Conservation (phyloP, 108 stramenopile species). For the Skeletonema tropicum region DNA sequence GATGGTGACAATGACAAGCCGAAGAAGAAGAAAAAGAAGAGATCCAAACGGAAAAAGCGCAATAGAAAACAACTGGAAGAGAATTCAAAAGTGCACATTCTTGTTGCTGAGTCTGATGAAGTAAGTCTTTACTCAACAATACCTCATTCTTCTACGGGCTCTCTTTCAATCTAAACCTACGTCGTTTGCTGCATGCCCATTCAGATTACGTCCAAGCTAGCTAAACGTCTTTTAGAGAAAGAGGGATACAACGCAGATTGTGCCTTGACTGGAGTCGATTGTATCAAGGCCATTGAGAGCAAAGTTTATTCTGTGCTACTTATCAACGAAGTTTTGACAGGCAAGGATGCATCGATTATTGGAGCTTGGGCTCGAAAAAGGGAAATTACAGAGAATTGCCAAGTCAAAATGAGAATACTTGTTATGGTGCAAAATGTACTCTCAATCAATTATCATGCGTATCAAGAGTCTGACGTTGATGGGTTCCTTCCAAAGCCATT, state of each 20-base stretch:
- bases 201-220: constrained; percentile 39
- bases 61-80: constrained; percentile 34
- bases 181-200: not conserved
- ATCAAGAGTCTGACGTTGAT: constrained; percentile 33
- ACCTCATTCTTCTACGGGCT: not conserved
- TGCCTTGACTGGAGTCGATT: constrained; percentile 42
- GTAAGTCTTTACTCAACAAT: constrained; percentile 17
- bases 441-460: constrained; percentile 35
- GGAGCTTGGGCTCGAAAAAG: constrained; percentile 36
- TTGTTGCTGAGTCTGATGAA: constrained; percentile 42
- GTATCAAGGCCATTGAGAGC: constrained; percentile 37
- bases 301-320: constrained; percentile 34
- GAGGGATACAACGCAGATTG: constrained; percentile 54
- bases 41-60: constrained; percentile 24
- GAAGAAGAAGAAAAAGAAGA: constrained; percentile 16
- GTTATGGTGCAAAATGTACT: constrained; percentile 43
- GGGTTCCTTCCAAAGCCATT: constrained; percentile 48
- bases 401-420: constrained; percentile 42
- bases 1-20: not conserved
- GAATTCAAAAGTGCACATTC: constrained; percentile 42
- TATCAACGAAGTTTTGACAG: constrained; percentile 37
- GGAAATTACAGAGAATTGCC: constrained; percentile 32
- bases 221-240: constrained; percentile 51
- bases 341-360: constrained; percentile 44
- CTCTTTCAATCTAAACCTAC: not conserved